phyloP scores from a whole-genome alignment of 495 filamentous ascomycete genomes.

The Penicillium robsamsonii region DNA sequence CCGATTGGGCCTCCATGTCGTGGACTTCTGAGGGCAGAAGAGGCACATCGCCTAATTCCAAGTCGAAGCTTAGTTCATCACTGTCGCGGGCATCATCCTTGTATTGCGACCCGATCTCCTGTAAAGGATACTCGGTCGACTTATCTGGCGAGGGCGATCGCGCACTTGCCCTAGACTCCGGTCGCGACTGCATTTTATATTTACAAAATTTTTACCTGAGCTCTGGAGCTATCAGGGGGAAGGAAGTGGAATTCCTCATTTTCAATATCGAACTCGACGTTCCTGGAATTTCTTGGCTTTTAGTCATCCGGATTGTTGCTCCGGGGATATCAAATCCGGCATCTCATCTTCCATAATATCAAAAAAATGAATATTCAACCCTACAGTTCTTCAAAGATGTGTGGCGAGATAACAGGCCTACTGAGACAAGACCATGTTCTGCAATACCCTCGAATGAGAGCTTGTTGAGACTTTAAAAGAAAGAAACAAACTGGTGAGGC shows the following conservation, averaged over 20 bases:
- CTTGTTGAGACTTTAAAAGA: no score
- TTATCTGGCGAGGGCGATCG: background rate
- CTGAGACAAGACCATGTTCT: no score
- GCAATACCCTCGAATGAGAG: no score
- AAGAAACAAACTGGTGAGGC: no score
- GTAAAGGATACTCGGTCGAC: constrained; percentile 6
- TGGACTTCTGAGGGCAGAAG: constrained; percentile 14
- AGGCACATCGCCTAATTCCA: constrained; percentile 26
- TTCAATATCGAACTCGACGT: background rate
- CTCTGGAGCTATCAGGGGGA: background rate
- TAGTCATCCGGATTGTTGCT: constrained; percentile 11
- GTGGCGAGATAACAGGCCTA: no score
- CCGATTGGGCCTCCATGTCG: constrained; percentile 1
- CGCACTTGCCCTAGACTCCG: background rate
- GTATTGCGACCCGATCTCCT: constrained; percentile 18
- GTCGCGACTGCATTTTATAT: constrained; percentile 18
- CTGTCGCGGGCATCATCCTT: constrained; percentile 16
- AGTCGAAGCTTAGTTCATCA: constrained; percentile 19
- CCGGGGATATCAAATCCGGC: background rate
- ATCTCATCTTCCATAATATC: background rate
- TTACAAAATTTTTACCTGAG: background rate
- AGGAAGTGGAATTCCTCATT: background rate
- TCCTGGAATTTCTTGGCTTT: constrained; percentile 11
- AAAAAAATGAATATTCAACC: no score
- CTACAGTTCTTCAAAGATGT: no score